Base-by-base conservation (phyloP, 1,284 basidiomycete genomes). In the Wallemia ichthyophaga region DNA sequence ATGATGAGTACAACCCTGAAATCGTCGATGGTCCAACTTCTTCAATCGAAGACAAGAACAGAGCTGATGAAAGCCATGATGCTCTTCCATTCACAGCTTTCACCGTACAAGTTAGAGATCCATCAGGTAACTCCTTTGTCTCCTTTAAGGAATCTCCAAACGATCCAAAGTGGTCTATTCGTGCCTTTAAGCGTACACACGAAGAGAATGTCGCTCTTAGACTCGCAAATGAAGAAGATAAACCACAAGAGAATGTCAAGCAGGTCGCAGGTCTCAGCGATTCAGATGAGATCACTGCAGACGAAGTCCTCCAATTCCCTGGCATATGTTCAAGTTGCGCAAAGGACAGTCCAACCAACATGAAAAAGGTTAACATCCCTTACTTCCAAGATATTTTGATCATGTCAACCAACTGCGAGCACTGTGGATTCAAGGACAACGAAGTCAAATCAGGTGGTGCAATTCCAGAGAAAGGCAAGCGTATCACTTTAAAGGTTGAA, bases 321-420 rank as follows among this genome's bases (percentile, higher is more conserved):
- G 85, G 86, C 0, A 74, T 77, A 1, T 98, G 94, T 70, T 85
- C 85, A 9, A 85, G 83, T 62, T 99, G 94, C 70, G 82, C 82
- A 1, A 82, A 82, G 62, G 74, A 78, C 7, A 74, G 88, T 24
- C 78, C 87, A 67, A 98, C 92, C 0, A 73, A 81, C 64, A 95
- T 98, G 86, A 92, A 98, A 76, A 87, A 85, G 67, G 83, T 98
- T 65, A 81, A 81, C 66, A 96, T 99, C 64, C 94, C 94, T 0
- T 92, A 99, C 71, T 98, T 99, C 76, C 62, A 89, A 84, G 89
- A 99, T 67, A 83, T 92, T 61, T 74, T 98, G 62, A 91, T 99
- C 71, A 98, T 98, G 92, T 94, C 91, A 25, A 92, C 91, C 25
- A 94, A 95, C 68, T 98, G 94, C 70, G 85, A 87, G 60, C 71